A percentile compares a stretch with the other conserved stretches of the same genome.
These are phyloP conservation scores for Trametes sanguinea DNA, from an alignment of 768 basidiomycete genomes.

Conservation along the genomic window DNA sequence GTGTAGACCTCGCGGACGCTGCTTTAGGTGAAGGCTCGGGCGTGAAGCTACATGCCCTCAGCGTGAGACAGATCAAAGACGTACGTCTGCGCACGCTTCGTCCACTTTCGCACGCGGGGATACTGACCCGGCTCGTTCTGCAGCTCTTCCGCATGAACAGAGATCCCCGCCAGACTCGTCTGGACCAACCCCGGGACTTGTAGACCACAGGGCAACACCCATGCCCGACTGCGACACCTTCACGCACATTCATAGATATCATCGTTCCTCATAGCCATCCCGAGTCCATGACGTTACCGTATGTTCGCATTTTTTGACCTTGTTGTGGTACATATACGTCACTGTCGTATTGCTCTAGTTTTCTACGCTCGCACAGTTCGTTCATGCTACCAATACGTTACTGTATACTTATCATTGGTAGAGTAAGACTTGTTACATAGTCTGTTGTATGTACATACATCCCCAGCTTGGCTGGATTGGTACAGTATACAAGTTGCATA, in stretches of 20 bases:
- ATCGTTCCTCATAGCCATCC: background rate
- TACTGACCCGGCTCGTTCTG: background rate
- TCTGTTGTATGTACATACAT: background rate
- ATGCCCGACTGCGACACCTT: no score
- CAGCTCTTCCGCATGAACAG: slow-evolving; percentile 24
- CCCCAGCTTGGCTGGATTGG: background rate
- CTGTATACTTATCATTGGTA: background rate
- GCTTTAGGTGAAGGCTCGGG: slow-evolving; percentile 71
- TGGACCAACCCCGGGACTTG: background rate
- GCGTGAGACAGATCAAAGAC: slow-evolving; percentile 67
- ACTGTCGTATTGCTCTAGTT: background rate
- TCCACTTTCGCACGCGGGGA: background rate
- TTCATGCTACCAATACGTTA: background rate
- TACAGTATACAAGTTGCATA: background rate
- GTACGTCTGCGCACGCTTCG: slow-evolving; percentile 38
- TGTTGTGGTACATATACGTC: slow-evolving; percentile 6
- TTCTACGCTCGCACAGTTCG: background rate
- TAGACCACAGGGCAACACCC: background rate
- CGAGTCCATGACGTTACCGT: background rate
- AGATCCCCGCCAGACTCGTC: background rate
- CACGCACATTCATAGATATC: no score
- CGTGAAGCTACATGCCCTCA: slow-evolving; percentile 61
- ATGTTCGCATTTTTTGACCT: background rate
- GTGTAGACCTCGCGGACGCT: slow-evolving; percentile 58
- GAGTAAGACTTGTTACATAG: background rate